Base-by-base conservation (phyloP, 305 asterid genomes). In the Fraxinus baroniana region DNA sequence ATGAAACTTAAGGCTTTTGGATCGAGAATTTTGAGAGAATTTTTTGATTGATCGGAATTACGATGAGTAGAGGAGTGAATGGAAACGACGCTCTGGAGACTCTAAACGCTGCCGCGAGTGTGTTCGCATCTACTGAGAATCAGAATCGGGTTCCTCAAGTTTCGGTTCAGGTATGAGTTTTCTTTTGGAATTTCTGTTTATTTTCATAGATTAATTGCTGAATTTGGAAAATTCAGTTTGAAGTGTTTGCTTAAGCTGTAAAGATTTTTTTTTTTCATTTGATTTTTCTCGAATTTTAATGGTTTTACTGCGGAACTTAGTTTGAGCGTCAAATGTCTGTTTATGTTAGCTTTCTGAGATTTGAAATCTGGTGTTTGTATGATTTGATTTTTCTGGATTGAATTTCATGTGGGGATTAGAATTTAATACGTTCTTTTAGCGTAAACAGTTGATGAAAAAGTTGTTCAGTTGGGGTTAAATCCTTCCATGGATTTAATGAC, bases 91-190 rank as follows among this genome's bases (percentile, higher is more conserved):
- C 95, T 80, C 36, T 88, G 83, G 97, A 94, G 81, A 92, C 98
- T 32, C 88, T 95, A 74, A 91, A 85, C 93, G 99, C 99, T 62
- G 99, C 98, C 82, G 99, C 99, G 41, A 84, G 93, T 49, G 97
- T 93, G 87, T 92, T 95, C 91, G 98, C 97, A 32, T 91, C 93
- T 20, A 91, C 86, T n/a, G 94, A 91, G 87, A 83, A 84, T 84
- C 95, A 91, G 89, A 82, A 84, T 84, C 95, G 95, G 75, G 85
- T 72, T 41, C 88, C 89, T 76, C 97, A 85, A 36, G 86, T 83
- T 81, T 85, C 91, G 32, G 82, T 80, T 82, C 95, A 92, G 97
- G 98, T 91, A 17, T 2, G 10, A 35, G n/a, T 22, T 84, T 12
- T 46, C 72, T 83, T 78, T 81, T 75, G 15, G 30, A 2, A 39